A percentile compares a stretch with the other conserved stretches of the same genome.
Evolutionary conservation across 306 rosid species (phyloP).

Genomic region (Oemleria cerasiformis): DNA sequence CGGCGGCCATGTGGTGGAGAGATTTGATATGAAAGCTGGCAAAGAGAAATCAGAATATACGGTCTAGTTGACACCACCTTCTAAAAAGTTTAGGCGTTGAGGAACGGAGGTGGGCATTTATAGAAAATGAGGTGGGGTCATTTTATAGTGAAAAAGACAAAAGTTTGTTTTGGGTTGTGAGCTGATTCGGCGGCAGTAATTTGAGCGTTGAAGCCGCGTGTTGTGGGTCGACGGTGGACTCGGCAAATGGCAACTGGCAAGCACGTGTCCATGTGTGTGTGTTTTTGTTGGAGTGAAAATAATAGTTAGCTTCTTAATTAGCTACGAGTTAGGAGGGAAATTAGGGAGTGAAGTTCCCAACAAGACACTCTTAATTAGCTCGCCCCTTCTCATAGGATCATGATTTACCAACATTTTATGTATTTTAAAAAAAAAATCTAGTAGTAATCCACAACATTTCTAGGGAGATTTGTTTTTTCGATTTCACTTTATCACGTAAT

Average conservation of each 20-base stretch:
- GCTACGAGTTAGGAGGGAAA: conserved; percentile 20
- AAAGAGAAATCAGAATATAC: no score
- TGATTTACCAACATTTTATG: no score
- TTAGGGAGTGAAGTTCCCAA: conserved; percentile 14
- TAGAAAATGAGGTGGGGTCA: not conserved
- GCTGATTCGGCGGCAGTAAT: conserved; percentile 22
- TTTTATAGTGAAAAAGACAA: conserved; percentile 7
- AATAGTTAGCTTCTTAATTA: no score
- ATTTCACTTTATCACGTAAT: no score
- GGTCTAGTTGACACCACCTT: not conserved
- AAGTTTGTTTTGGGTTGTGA: conserved; percentile 1
- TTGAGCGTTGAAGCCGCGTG: conserved; percentile 22
- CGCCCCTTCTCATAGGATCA: no score
- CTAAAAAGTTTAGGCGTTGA: not conserved
- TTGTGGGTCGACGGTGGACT: not conserved
- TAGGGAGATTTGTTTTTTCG: no score
- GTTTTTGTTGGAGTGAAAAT: not conserved
- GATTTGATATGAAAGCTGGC: no score
- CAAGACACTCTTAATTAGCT: not conserved
- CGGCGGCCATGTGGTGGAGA: conserved; percentile 2
- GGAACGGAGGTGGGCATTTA: not conserved
- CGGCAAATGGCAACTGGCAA: not conserved
- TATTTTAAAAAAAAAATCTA: no score
- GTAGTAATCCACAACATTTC: no score
- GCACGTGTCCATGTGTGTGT: not conserved